Percentiles rank a stretch among this genome's conserved stretches.
Conservation (phyloP, 129 eudicot species). For the Heracleum sosnowskyi region DNA sequence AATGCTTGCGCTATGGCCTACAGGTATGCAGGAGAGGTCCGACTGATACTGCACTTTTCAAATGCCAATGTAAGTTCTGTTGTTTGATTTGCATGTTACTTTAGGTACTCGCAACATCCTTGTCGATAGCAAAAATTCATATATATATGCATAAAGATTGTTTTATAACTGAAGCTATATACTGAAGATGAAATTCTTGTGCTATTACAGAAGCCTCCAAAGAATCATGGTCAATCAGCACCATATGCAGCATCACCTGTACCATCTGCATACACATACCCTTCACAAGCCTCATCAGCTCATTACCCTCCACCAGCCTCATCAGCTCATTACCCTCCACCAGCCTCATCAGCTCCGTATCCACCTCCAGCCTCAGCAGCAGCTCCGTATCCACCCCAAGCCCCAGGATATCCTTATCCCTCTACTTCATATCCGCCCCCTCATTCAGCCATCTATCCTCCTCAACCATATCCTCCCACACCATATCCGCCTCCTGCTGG, state of each 20-base stretch:
- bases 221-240: slow-evolving; percentile 37
- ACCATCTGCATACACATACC: slow-evolving; percentile 25
- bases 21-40: slow-evolving; percentile 88
- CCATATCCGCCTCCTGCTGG: neutral
- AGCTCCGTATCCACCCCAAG: slow-evolving; percentile 25
- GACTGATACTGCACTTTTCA: slow-evolving; percentile 67
- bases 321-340: slow-evolving; percentile 27
- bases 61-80: slow-evolving; percentile 48
- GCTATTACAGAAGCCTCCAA: slow-evolving; percentile 53
- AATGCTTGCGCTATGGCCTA: neutral
- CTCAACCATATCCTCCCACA: slow-evolving; percentile 26
- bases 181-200: neutral
- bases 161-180: neutral
- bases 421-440: slow-evolving; percentile 35
- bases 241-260: slow-evolving; percentile 22
- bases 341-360: slow-evolving; percentile 24
- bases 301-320: slow-evolving; percentile 29
- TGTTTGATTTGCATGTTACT: neutral
- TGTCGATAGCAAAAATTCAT: neutral
- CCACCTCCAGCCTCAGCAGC: slow-evolving; percentile 34
- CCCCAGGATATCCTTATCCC: slow-evolving; percentile 51
- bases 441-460: slow-evolving; percentile 37
- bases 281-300: slow-evolving; percentile 23
- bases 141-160: slow-evolving; percentile 3
- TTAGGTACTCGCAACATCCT: neutral